Evolutionary conservation across 163 green algal species (phyloP), one percentile per base, ranked within the genome.

Genomic region (Scenedesmus sp.): DNA sequence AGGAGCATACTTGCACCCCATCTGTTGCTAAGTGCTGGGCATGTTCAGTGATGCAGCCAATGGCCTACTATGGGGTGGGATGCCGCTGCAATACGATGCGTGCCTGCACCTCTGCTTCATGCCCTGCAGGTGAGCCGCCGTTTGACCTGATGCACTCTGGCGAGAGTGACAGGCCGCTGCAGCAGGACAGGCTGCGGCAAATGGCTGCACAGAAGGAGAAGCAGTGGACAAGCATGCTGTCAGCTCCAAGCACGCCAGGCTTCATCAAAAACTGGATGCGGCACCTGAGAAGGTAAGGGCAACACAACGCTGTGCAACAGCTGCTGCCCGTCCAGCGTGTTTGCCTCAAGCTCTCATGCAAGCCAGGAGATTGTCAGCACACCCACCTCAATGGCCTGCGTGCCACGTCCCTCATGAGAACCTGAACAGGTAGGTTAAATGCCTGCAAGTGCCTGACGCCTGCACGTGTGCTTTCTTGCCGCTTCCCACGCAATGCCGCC

Each of bases 181-280:
- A 68, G 30, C 46, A 49, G 42, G 83, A 91, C 26, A 68, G 81
- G 40, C 87, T 91, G 78, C 30, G 53, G 13, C 56, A 86, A 65
- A 56, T 86, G 59, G 87, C 87, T 49, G 87, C 26, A 1, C 46
- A 82, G 46, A 91, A 91, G 72, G 87, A 86, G 22, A 81, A 87
- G 56, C n/a, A 91, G 56, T 91, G 87, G 87, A 56, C 40, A 40
- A 78, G 56, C 3, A 40, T 70, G 26, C 56, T 91, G n/a, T 30
- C 78, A 76, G 37, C 83, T 10, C 37, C 72, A 78, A 33, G 76
- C 42, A 90, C 85, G n/a, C 85, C 85, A 43, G 33, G n/a, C 26
- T 90, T 90, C 76, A 83, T 90, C 70, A 90, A 85, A 49, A 76
- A 37, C 1, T 90, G 85, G 85, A 83, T 90, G 85, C 72, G 72